Conservation (phyloP, 2,329 filamentous ascomycete species). For the Aspergillus melleus region DNA sequence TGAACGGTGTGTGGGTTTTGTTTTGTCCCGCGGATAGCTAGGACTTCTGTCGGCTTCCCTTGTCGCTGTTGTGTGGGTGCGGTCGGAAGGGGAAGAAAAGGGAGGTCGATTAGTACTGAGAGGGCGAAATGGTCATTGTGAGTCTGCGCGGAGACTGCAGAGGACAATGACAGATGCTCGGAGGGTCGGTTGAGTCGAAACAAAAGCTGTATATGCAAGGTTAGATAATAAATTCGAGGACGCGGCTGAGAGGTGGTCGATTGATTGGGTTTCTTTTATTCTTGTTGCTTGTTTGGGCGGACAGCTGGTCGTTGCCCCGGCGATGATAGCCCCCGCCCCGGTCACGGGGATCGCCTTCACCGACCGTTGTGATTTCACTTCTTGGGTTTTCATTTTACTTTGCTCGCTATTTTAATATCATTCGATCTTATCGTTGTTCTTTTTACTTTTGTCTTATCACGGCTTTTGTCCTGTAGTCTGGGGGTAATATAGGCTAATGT, state of each 20-base stretch:
- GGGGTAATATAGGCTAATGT: no score
- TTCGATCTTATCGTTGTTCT: no score
- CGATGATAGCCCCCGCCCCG: neutral
- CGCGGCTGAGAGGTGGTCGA: neutral
- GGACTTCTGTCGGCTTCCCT: neutral
- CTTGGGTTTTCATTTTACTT: no score
- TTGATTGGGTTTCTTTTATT: neutral
- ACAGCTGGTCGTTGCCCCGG: constrained; percentile 7
- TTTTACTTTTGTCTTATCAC: no score
- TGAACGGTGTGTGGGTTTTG: neutral
- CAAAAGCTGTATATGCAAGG: neutral
- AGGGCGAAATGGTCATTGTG: constrained; percentile 12
- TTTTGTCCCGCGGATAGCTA: neutral
- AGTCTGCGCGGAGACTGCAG: neutral
- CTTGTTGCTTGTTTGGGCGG: constrained; percentile 14
- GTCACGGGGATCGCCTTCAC: neutral
- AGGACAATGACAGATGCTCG: neutral
- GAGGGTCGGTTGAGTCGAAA: neutral
- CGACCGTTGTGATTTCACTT: no score
- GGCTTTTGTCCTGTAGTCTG: no score
- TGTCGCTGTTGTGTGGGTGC: constrained; percentile 1
- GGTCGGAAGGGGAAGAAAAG: neutral
- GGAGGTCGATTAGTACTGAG: neutral
- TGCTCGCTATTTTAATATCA: no score
- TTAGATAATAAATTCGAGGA: neutral